A percentile compares a stretch with the other conserved stretches of the same genome.
phyloP scores from a whole-genome alignment of 805 yeast genomes.

The Sungouiozyma ichnusensis region DNA sequence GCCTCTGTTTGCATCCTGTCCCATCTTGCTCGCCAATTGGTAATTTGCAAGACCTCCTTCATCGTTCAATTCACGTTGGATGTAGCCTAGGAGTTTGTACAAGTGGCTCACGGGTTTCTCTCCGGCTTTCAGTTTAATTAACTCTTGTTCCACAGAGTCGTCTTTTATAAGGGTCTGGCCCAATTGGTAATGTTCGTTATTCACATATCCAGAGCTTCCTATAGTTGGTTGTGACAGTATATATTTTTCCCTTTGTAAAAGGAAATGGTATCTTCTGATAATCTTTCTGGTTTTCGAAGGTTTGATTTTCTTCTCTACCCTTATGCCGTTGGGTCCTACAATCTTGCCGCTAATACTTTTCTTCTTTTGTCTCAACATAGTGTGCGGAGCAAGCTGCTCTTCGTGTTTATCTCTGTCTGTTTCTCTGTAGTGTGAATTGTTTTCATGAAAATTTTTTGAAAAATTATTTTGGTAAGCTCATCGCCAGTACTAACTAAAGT shows the following conservation, averaged over 20 bases:
- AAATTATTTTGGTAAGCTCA: background rate
- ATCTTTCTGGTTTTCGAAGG: slow-evolving; percentile 64
- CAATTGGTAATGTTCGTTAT: background rate
- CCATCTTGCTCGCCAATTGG: slow-evolving; percentile 77
- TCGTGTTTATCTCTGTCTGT: no score
- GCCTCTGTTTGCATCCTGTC: slow-evolving; percentile 70
- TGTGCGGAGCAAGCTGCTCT: no score
- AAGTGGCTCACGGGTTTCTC: slow-evolving; percentile 11
- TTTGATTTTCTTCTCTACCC: slow-evolving; percentile 40
- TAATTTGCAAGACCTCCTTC: slow-evolving; percentile 73
- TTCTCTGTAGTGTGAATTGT: no score
- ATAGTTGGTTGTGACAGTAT: slow-evolving; percentile 27
- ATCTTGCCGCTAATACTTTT: slow-evolving; percentile 29
- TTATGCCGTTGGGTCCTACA: slow-evolving; percentile 22
- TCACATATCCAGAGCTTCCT: background rate
- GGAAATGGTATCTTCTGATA: slow-evolving; percentile 66
- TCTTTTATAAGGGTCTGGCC: background rate
- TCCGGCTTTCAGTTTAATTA: slow-evolving; percentile 4
- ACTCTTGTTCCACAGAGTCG: slow-evolving; percentile 8
- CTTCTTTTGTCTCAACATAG: slow-evolving; percentile 20
- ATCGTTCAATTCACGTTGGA: slow-evolving; percentile 50
- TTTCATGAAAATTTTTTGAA: slow-evolving; percentile 1
- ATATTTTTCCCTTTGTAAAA: slow-evolving; percentile 45
- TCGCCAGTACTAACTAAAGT: no score
- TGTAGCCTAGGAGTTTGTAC: slow-evolving; percentile 31